phyloP scores from a whole-genome alignment of 2,329 filamentous ascomycete genomes.

The Arthrobotrys sinensis region DNA sequence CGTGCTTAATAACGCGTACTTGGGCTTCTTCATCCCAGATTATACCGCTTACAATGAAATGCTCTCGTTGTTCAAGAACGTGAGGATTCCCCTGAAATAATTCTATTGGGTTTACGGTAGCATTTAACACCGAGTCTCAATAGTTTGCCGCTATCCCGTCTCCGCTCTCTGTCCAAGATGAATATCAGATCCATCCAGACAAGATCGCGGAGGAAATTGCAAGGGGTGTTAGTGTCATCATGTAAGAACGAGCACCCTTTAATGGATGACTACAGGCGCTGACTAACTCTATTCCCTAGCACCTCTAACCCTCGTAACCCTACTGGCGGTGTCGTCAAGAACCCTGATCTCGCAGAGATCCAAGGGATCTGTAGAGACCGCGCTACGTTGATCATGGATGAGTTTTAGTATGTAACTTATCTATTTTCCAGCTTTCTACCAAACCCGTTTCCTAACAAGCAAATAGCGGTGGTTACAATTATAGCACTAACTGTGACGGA shows the following conservation, averaged over 20 bases:
- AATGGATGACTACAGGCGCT: not conserved
- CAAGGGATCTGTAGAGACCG: conserved; percentile 93
- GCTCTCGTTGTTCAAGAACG: conserved; percentile 93
- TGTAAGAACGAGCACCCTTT: conserved; percentile 67
- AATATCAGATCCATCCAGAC: conserved; percentile 92
- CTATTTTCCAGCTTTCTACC: not conserved
- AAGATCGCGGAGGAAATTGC: conserved; percentile 94
- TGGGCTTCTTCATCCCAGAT: conserved; percentile 94
- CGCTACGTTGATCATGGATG: conserved; percentile 92
- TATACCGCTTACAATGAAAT: conserved; percentile 99
- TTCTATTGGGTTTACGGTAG: conserved; percentile 14
- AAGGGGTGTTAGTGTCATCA: conserved; percentile 86
- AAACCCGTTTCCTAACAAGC: conserved; percentile 12
- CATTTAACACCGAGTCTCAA: conserved; percentile 64
- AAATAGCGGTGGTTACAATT: conserved; percentile 82
- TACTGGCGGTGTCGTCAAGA: conserved; percentile 87
- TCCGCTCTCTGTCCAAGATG: conserved; percentile 85
- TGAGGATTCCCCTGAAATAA: conserved; percentile 67
- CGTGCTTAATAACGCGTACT: conserved; percentile 90
- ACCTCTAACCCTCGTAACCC: conserved; percentile 97
- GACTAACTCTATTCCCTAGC: conserved; percentile 42
- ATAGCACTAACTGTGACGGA: conserved; percentile 91
- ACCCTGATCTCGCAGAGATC: conserved; percentile 88
- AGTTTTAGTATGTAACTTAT: conserved; percentile 81
- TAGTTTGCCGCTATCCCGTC: conserved; percentile 89